Conservation (phyloP, 176 grass and related monocot genomes). For the Dendrocalamus sinicus region DNA sequence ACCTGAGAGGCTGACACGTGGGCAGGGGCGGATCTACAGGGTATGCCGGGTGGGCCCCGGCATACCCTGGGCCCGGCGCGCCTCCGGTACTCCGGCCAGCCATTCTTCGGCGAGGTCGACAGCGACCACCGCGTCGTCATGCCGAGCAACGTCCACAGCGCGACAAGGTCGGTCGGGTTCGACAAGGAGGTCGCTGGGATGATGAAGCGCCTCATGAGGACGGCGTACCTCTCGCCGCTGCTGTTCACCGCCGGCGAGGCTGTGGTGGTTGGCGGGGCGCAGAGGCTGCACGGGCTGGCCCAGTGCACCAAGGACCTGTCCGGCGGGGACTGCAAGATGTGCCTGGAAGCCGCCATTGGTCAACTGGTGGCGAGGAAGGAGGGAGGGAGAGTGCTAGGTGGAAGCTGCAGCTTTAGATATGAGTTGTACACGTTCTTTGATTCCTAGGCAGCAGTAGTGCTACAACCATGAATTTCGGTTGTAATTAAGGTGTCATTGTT, state of each 20-base stretch:
- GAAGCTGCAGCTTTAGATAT: slow-evolving; percentile 78
- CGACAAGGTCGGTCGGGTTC: no score
- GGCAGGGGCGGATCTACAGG: no score
- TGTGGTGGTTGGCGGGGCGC: not conserved
- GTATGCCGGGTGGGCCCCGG: no score
- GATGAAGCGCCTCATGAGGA: no score
- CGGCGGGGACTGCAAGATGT: slow-evolving; percentile 74
- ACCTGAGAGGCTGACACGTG: no score
- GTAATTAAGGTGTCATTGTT: slow-evolving; percentile 17
- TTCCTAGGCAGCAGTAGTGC: slow-evolving; percentile 32
- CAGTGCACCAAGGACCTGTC: slow-evolving; percentile 93
- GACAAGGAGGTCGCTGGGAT: no score
- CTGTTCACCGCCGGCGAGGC: slow-evolving; percentile 56
- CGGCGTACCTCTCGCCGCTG: slow-evolving; percentile 71
- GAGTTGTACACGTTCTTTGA: slow-evolving; percentile 61
- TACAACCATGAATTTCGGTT: not conserved
- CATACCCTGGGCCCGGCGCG: no score
- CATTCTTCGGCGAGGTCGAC: no score
- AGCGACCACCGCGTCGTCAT: no score
- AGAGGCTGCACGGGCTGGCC: slow-evolving; percentile 56
- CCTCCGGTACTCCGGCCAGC: no score
- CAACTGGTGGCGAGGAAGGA: slow-evolving; percentile 41
- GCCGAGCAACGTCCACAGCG: no score
- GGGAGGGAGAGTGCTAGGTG: slow-evolving; percentile 58
- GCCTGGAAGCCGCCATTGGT: slow-evolving; percentile 57